A percentile compares a stretch with the other conserved stretches of the same genome.
These are phyloP conservation scores for Ambrosia hybrid DNA, from an alignment of 140 eudicot species.

Conservation along the genomic window DNA sequence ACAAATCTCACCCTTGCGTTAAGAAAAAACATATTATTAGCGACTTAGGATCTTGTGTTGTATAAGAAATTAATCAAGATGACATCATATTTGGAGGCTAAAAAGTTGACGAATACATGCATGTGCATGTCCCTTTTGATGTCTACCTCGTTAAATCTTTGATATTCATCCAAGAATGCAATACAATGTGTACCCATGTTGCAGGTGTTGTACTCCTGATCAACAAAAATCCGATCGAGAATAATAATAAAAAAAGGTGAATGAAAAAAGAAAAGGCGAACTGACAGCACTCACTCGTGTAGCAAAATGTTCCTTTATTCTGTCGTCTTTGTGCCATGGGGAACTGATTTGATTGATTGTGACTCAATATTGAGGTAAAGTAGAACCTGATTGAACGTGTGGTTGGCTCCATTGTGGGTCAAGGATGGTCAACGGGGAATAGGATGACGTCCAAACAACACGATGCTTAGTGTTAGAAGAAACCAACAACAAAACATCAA, in stretches of 20 bases:
- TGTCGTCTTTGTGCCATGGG: conserved; percentile 16
- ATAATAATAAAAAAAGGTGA: not conserved
- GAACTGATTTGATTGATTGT: conserved; percentile 27
- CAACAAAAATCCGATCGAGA: not conserved
- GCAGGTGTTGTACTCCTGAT: not conserved
- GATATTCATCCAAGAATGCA: conserved; percentile 9
- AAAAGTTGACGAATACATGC: conserved; percentile 12
- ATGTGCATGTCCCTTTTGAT: conserved; percentile 26
- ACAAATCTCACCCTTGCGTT: too few relatives aligned
- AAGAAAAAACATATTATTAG: too few relatives aligned
- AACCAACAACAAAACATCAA: conserved; percentile 16
- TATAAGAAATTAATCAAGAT: conserved; percentile 5
- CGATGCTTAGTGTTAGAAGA: conserved; percentile 21
- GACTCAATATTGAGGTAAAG: conserved; percentile 28
- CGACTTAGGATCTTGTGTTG: too few relatives aligned
- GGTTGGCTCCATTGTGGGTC: conserved; percentile 26
- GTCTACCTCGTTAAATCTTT: conserved; percentile 22
- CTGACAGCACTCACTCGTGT: conserved; percentile 33
- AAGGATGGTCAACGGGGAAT: conserved; percentile 16
- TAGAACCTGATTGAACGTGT: conserved; percentile 30
- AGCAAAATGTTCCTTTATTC: conserved; percentile 34
- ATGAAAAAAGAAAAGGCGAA: conserved; percentile 17
- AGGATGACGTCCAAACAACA: conserved; percentile 8
- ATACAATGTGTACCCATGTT: not conserved
- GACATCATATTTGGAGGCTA: not conserved